Evolutionary conservation across 805 yeast genomes (phyloP).

Genomic region (Scheffersomyces ergatensis): DNA sequence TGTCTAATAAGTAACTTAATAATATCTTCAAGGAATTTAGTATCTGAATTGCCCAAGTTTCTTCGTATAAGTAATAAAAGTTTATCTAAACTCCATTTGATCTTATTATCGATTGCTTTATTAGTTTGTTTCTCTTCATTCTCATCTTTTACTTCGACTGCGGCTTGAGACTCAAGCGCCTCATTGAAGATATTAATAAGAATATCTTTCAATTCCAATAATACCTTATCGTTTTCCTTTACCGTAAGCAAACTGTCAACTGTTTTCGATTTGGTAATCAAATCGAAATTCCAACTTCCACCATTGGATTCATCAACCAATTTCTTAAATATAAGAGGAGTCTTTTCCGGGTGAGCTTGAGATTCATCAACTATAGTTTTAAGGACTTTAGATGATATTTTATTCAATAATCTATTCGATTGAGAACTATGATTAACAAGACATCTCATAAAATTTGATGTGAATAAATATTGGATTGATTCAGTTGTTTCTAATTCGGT

Average conservation of each 20-base stretch:
- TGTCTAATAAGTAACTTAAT: slow-evolving; percentile 36
- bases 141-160: slow-evolving; percentile 12
- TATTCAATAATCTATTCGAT: slow-evolving; percentile 61
- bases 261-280: slow-evolving; percentile 70
- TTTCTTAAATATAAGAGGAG: slow-evolving; percentile 26
- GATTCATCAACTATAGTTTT: slow-evolving; percentile 37
- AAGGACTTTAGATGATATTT: slow-evolving; percentile 57
- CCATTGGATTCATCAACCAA: slow-evolving; percentile 30
- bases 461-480: slow-evolving; percentile 36
- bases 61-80: slow-evolving; percentile 50
- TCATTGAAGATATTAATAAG: slow-evolving; percentile 22
- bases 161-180: slow-evolving; percentile 19
- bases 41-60: slow-evolving; percentile 26
- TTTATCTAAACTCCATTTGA: slow-evolving; percentile 61
- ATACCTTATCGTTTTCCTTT: slow-evolving; percentile 13
- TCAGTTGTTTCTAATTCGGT: slow-evolving; percentile 12
- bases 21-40: slow-evolving; percentile 23
- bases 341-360: slow-evolving; percentile 36
- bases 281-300: slow-evolving; percentile 72
- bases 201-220: slow-evolving; percentile 17
- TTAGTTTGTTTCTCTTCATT: slow-evolving; percentile 19
- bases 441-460: slow-evolving; percentile 68
- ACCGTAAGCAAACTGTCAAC: slow-evolving; percentile 37
- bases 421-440: slow-evolving; percentile 76
- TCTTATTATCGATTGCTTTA: slow-evolving; percentile 37